A percentile compares a stretch with the other conserved stretches of the same genome.
phyloP scores from a whole-genome alignment of 805 yeast species.

The Hemisphaericaspora nanyangensis region DNA sequence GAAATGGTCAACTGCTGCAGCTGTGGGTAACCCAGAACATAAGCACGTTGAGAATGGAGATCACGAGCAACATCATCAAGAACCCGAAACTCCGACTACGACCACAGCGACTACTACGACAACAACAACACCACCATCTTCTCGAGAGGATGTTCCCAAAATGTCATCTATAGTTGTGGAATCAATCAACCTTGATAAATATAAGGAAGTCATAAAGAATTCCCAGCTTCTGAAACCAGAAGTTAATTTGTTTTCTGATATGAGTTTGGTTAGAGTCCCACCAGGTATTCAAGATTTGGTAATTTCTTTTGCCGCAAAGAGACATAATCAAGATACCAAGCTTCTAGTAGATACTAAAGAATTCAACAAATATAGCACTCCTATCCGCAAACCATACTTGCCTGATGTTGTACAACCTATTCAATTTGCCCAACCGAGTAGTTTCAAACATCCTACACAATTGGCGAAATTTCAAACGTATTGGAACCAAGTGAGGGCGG shows the following conservation, averaged over 20 bases:
- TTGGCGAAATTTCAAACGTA: constrained; percentile 32
- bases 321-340: constrained; percentile 21
- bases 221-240: constrained; percentile 30
- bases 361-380: constrained; percentile 22
- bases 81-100: neutral
- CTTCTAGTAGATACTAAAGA: constrained; percentile 19
- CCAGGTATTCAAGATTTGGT: constrained; percentile 43
- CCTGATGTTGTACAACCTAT: constrained; percentile 22
- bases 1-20: constrained; percentile 57
- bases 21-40: constrained; percentile 19
- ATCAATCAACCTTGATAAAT: constrained; percentile 6
- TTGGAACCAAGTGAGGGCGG: constrained; percentile 39
- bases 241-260: constrained; percentile 31
- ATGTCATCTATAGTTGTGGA: constrained; percentile 1
- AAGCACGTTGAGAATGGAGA: constrained; percentile 2
- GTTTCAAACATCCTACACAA: constrained; percentile 32
- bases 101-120: neutral
- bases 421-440: constrained; percentile 8
- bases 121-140: neutral
- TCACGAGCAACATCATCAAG: constrained; percentile 1
- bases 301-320: constrained; percentile 33
- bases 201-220: constrained; percentile 25
- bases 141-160: no score
- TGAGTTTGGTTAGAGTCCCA: constrained; percentile 30
- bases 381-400: constrained; percentile 32